phyloP scores from a whole-genome alignment of 306 rosid species.

The Bauhinia variegata region DNA sequence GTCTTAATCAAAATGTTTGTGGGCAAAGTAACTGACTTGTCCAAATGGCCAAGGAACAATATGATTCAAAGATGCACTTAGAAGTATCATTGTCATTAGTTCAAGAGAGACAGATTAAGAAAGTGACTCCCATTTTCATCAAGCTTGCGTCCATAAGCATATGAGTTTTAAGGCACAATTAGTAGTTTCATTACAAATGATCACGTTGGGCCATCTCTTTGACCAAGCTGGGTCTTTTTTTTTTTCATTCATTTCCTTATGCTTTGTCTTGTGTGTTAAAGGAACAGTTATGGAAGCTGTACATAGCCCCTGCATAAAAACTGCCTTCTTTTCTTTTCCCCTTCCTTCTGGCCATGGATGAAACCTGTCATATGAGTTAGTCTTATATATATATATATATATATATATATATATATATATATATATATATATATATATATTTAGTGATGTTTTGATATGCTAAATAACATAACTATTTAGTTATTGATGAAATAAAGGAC shows the following conservation, averaged over 20 bases:
- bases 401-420: too few relatives aligned
- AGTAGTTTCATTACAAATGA: constrained; percentile 10
- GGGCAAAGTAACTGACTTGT: constrained; percentile 17
- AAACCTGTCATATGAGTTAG: too few relatives aligned
- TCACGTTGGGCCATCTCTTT: constrained; percentile 21
- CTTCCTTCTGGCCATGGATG: background rate
- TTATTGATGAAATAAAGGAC: too few relatives aligned
- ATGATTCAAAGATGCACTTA: constrained; percentile 20
- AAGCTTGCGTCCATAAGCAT: constrained; percentile 19
- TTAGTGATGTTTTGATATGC: too few relatives aligned
- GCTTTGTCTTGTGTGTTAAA: constrained; percentile 21
- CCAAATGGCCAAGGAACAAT: constrained; percentile 27
- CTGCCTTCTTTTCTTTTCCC: background rate
- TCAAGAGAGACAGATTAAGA: background rate
- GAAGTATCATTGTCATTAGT: constrained; percentile 30
- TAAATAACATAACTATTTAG: too few relatives aligned
- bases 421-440: too few relatives aligned
- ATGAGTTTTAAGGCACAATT: constrained; percentile 29
- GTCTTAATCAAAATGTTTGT: constrained; percentile 38
- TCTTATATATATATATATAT: too few relatives aligned
- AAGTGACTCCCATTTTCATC: constrained; percentile 36
- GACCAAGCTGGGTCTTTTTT: constrained; percentile 15
- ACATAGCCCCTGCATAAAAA: constrained; percentile 22
- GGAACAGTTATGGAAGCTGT: constrained; percentile 24
- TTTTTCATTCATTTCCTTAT: background rate